Conservation (phyloP, 225 moss, liverwort and hornwort species). For the Sphagnum contortum region DNA sequence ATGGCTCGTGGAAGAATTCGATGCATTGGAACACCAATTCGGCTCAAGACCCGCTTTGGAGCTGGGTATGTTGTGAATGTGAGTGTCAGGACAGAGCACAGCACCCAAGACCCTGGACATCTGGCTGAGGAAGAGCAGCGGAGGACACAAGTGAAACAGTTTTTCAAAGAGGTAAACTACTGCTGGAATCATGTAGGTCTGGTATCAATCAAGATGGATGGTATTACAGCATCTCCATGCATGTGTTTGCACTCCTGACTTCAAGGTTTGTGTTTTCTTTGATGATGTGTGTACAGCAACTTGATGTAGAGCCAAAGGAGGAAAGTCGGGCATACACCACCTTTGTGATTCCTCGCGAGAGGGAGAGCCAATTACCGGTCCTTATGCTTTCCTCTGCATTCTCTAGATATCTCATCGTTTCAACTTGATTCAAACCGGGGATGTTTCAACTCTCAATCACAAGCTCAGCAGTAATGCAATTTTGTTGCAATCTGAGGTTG, state of each 20-base stretch:
- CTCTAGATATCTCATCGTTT: no score
- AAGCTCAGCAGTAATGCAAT: no score
- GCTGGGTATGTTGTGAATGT: slow-evolving; percentile 95
- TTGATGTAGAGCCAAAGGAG: slow-evolving; percentile 44
- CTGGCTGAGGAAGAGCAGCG: slow-evolving; percentile 46
- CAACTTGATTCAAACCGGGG: no score
- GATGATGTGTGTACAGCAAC: slow-evolving; percentile 33
- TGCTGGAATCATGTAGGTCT: neutral
- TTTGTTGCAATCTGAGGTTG: no score
- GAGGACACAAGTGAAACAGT: slow-evolving; percentile 41
- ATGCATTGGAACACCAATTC: slow-evolving; percentile 88
- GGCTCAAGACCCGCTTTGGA: slow-evolving; percentile 87
- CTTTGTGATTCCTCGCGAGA: slow-evolving; percentile 67
- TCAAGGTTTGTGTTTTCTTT: no score
- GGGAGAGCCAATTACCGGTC: slow-evolving; percentile 62
- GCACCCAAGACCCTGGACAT: slow-evolving; percentile 32
- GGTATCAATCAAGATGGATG: no score
- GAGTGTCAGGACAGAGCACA: slow-evolving; percentile 72
- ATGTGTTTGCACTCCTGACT: no score
- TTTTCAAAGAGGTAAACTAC: slow-evolving; percentile 53
- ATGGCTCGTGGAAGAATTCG: slow-evolving; percentile 89
- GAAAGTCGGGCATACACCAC: slow-evolving; percentile 91
- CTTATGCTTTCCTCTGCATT: neutral
- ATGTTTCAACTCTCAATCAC: no score
- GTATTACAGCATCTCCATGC: no score